phyloP scores from a whole-genome alignment of 768 basidiomycete genomes.

The Serendipita vermifera region DNA sequence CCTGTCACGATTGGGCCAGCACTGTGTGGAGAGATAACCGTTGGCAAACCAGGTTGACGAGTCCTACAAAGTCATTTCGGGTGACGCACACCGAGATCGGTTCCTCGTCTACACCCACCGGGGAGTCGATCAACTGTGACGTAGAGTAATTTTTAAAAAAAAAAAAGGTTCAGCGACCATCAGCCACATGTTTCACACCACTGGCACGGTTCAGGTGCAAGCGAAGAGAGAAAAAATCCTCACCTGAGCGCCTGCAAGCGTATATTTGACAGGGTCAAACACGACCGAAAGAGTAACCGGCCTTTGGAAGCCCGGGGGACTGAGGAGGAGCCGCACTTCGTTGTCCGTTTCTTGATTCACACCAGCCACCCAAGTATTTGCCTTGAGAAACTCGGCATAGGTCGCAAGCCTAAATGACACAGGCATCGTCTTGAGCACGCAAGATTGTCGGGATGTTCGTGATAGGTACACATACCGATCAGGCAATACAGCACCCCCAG shows the following conservation, averaged over 20 bases:
- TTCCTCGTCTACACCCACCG: neutral
- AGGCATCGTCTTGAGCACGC: neutral
- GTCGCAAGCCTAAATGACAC: neutral
- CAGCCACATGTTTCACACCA: neutral
- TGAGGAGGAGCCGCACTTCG: neutral
- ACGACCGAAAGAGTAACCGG: neutral
- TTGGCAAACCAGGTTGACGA: neutral
- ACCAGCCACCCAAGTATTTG: neutral
- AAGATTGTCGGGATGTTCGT: neutral
- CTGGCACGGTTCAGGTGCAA: too few species aligned
- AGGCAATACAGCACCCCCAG: neutral
- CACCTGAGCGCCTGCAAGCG: conserved; percentile 3
- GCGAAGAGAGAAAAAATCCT: neutral
- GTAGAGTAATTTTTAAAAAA: too few species aligned
- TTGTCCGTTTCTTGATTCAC: conserved; percentile 7
- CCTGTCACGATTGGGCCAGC: neutral
- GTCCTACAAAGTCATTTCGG: neutral
- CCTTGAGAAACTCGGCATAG: neutral
- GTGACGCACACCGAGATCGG: neutral
- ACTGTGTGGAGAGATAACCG: conserved; percentile 1
- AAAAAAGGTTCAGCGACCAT: too few species aligned
- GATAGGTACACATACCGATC: too few species aligned
- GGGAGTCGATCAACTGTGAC: conserved; percentile 4
- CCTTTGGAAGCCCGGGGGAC: neutral
- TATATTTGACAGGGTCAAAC: neutral